A percentile compares a stretch with the other conserved stretches of the same genome.
Evolutionary conservation across 2,329 filamentous ascomycete genomes (phyloP).

Genomic region (Ceratocystis smalleyi): DNA sequence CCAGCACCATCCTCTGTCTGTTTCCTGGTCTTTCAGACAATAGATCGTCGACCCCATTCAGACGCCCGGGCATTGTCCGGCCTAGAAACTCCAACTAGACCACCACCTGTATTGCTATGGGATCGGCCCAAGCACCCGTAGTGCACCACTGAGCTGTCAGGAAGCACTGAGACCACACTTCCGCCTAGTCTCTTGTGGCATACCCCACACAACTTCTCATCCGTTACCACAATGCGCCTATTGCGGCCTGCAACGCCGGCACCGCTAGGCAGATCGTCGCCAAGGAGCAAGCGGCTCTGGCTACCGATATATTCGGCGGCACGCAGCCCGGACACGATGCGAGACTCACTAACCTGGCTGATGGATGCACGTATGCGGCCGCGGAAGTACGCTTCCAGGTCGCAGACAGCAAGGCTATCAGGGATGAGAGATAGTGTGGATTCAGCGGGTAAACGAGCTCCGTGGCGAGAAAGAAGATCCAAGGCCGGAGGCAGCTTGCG

Average conservation of each 20-base stretch:
- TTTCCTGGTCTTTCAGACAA: not conserved
- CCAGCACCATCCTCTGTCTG: not conserved
- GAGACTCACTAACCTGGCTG: slow-evolving; percentile 61
- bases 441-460: slow-evolving; percentile 72
- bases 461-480: slow-evolving; percentile 77
- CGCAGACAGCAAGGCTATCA: slow-evolving; percentile 55
- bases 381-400: slow-evolving; percentile 81
- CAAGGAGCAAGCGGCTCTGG: slow-evolving; percentile 58
- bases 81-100: slow-evolving; percentile 13
- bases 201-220: slow-evolving; percentile 79
- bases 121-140: slow-evolving; percentile 53
- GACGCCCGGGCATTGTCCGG: slow-evolving; percentile 2
- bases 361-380: slow-evolving; percentile 80
- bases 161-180: slow-evolving; percentile 78
- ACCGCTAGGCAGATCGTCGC: slow-evolving; percentile 41
- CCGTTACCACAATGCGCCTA: slow-evolving; percentile 60
- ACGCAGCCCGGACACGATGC: slow-evolving; percentile 60
- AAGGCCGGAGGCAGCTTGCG: slow-evolving; percentile 67
- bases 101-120: slow-evolving; percentile 20
- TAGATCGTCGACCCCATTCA: slow-evolving; percentile 11
- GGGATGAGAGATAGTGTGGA: slow-evolving; percentile 81
- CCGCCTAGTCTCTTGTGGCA: slow-evolving; percentile 88
- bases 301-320: slow-evolving; percentile 66
- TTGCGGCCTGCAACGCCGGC: slow-evolving; percentile 29
- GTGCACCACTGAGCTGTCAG: slow-evolving; percentile 68